Percentiles rank a stretch among this genome's conserved stretches.
These are phyloP conservation scores for Ceratocystis alfenasii DNA, from an alignment of 2,329 filamentous ascomycete species.

Conservation along the genomic window DNA sequence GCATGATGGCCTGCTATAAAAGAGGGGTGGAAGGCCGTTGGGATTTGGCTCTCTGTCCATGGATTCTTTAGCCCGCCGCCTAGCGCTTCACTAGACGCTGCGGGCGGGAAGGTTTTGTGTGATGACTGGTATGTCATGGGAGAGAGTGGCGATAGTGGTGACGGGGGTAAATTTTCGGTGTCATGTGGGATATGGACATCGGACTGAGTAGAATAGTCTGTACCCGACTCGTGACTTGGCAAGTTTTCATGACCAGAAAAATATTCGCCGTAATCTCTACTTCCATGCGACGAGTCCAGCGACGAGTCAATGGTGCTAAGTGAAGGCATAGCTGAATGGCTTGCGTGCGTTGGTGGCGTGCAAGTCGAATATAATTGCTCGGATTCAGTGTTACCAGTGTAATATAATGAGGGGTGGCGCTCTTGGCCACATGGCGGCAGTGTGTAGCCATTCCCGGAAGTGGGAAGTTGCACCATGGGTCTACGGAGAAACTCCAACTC, in stretches of 20 bases:
- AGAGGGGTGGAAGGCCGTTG: no score
- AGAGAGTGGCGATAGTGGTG: neutral
- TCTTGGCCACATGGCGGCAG: neutral
- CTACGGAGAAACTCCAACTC: neutral
- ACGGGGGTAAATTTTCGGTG: neutral
- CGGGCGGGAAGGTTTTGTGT: neutral
- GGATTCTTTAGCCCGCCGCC: neutral
- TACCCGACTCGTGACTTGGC: neutral
- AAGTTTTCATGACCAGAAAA: neutral
- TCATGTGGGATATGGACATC: neutral
- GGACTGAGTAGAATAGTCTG: neutral
- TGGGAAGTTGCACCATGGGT: neutral
- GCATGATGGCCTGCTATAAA: no score
- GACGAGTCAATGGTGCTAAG: slow-evolving; percentile 21
- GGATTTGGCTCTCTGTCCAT: neutral
- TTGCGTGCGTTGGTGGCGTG: neutral
- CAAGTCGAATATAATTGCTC: neutral
- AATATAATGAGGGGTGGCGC: slow-evolving; percentile 13
- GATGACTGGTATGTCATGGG: neutral
- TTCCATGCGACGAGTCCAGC: slow-evolving; percentile 24
- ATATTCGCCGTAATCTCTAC: neutral
- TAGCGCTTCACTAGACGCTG: neutral
- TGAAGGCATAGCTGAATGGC: slow-evolving; percentile 20
- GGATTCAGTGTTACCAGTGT: neutral
- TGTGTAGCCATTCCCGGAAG: neutral